Evolutionary conservation across 192 early-diverging fungal species (phyloP).

Genomic region (Geranomyces variabilis): DNA sequence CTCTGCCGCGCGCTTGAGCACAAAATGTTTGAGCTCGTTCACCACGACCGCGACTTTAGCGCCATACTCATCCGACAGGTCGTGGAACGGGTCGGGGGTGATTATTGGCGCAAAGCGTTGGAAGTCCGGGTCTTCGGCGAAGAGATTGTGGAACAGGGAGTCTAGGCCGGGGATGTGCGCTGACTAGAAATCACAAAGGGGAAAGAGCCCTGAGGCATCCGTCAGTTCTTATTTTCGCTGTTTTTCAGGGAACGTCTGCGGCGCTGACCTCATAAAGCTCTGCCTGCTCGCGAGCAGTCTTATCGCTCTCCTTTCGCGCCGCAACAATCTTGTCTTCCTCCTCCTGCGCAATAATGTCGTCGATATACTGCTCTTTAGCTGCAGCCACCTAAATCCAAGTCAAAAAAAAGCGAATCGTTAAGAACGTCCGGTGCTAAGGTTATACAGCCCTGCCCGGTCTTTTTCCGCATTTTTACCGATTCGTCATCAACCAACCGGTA

Average conservation of each 20-base stretch:
- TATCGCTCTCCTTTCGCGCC: constrained; percentile 47
- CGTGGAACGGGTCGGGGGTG: constrained; percentile 44
- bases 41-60: constrained; percentile 62
- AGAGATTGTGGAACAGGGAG: constrained; percentile 59
- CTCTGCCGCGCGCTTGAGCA: constrained; percentile 50
- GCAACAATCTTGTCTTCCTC: constrained; percentile 62
- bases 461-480: constrained; percentile 35
- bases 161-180: constrained; percentile 59
- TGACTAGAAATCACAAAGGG: constrained; percentile 29
- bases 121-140: constrained; percentile 60
- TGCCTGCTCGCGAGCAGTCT: constrained; percentile 42
- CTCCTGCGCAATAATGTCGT: constrained; percentile 65
- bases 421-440: no score
- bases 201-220: no score
- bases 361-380: constrained; percentile 62
- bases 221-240: no score
- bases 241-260: no score
- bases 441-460: no score
- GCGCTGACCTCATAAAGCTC: constrained; percentile 47
- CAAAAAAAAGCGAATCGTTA: neutral
- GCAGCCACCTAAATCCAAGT: constrained; percentile 43
- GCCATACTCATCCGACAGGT: constrained; percentile 57
- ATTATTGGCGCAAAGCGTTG: constrained; percentile 45
- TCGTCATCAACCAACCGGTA: constrained; percentile 63
- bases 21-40: constrained; percentile 55